A percentile compares a stretch with the other conserved stretches of the same genome.
phyloP scores from a whole-genome alignment of 1,284 basidiomycete genomes.

The Ceratobasidium sp. region DNA sequence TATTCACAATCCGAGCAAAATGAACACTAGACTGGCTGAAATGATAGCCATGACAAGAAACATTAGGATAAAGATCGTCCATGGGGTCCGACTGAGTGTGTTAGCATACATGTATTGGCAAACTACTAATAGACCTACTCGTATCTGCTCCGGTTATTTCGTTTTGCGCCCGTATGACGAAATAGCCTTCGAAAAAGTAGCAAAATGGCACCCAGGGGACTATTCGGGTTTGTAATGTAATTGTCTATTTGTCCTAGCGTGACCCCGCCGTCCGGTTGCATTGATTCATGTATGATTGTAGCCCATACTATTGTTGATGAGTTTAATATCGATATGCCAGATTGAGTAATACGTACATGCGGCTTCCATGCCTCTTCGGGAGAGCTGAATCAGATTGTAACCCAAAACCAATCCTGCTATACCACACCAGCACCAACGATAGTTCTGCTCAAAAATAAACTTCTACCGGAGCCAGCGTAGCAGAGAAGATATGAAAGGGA shows the following conservation, averaged over 20 bases:
- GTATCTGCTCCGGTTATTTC: conserved; percentile 1
- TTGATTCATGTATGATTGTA: conserved; percentile 33
- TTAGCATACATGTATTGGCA: not conserved
- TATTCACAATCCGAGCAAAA: conserved; percentile 29
- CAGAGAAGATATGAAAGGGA: conserved; percentile 12
- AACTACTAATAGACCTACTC: conserved; percentile 6
- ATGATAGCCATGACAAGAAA: conserved; percentile 11
- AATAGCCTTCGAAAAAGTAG: conserved; percentile 1
- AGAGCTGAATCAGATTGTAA: conserved; percentile 23
- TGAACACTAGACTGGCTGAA: conserved; percentile 25
- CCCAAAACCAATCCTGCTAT: conserved; percentile 1
- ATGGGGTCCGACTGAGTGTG: conserved; percentile 10
- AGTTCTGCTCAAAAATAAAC: conserved; percentile 6
- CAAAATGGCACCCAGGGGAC: conserved; percentile 10
- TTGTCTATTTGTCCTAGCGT: conserved; percentile 14
- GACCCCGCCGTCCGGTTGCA: conserved; percentile 22
- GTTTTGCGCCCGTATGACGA: conserved; percentile 10
- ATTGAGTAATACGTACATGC: not conserved
- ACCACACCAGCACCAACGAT: conserved; percentile 15
- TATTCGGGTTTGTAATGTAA: conserved; percentile 1
- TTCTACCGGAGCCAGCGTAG: conserved; percentile 1
- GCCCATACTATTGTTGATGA: conserved; percentile 18
- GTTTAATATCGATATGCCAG: not conserved
- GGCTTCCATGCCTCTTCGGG: conserved; percentile 28
- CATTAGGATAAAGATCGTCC: conserved; percentile 13